Base-by-base conservation (phyloP, 2,329 filamentous ascomycete species). In the Colletotrichum tropicicola region DNA sequence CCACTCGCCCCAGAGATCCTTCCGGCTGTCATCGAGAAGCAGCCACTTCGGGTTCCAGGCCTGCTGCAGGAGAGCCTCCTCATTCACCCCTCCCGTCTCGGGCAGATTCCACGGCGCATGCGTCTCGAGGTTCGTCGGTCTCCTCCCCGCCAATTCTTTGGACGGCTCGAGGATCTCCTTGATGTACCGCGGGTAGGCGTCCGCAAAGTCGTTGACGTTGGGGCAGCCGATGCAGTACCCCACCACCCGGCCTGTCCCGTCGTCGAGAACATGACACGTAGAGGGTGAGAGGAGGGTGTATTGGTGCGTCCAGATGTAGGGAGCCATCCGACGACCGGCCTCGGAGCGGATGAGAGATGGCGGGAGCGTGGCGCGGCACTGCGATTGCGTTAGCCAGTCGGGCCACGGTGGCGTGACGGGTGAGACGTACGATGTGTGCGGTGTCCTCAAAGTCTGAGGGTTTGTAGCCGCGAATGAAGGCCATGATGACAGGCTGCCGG, bases 231-330 rank as follows among this genome's bases (percentile, higher is more conserved):
- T 80, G 65, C 82, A 81, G 74, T 85, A 85, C n/a, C 83, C 83
- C 32, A 84, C 82, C 1, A 76, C 79, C 7, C 49, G 67, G 3
- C 81, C 83, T 4, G 68, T 44, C 43, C 82, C 82, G 70, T 84
- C 80, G 72, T 84, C 83, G 13, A 85, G 78, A 10, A 85, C 78
- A 71, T 82, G 80, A 75, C 81, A 83, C 13, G 79, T 79, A 10
- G 67, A 41, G 0, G 82, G 82, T 8, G 75, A 81, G 63, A 85
- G 79, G 68, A 78, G 74, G 15, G 81, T 83, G 76, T 81, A 85
- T 37, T 79, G 82, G 70, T 84, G 82, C 8, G 81, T 83, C 83
- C 83, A 85, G 70, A 85, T 68, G 73, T 85, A 85, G 1, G 82
- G 82, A 13, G 81, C 76, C 28, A 83, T 74, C 17, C 73, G 74